Percentiles rank a stretch among this genome's conserved stretches.
These are phyloP conservation scores for Naganishia randhawae DNA, from an alignment of 768 basidiomycete species.

Conservation along the genomic window DNA sequence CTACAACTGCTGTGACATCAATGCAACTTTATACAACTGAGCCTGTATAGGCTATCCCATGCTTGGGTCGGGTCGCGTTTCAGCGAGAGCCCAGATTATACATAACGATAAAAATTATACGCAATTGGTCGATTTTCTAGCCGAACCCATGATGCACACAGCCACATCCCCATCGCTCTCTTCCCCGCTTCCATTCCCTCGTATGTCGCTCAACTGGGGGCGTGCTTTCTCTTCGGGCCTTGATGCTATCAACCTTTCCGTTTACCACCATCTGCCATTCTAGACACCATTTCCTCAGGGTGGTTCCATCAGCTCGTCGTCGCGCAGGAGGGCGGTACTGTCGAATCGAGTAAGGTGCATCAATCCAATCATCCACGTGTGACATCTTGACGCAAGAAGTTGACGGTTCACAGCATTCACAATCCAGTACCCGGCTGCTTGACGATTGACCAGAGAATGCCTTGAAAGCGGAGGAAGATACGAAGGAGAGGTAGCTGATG, in stretches of 20 bases:
- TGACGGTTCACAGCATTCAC: neutral
- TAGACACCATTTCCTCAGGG: slow-evolving; percentile 15
- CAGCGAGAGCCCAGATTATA: neutral
- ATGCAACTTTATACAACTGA: neutral
- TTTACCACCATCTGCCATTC: slow-evolving; percentile 21
- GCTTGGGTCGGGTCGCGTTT: neutral
- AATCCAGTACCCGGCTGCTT: neutral
- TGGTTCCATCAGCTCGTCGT: slow-evolving; percentile 12
- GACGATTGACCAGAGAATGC: neutral
- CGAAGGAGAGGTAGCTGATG: slow-evolving; percentile 9
- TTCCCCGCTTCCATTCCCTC: neutral
- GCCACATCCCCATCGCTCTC: slow-evolving; percentile 13
- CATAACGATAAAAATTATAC: slow-evolving; percentile 1
- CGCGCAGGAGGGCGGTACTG: slow-evolving; percentile 10
- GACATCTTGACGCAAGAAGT: slow-evolving; percentile 10
- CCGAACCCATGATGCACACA: slow-evolving; percentile 10
- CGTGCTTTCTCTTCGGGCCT: slow-evolving; percentile 7
- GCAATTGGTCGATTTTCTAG: too few species aligned
- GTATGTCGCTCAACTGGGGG: neutral
- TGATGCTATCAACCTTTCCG: slow-evolving; percentile 12
- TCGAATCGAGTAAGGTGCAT: slow-evolving; percentile 9
- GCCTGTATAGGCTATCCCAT: slow-evolving; percentile 7
- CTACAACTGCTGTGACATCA: neutral
- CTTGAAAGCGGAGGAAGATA: slow-evolving; percentile 10
- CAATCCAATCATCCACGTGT: slow-evolving; percentile 9